Percentiles rank a stretch among this genome's conserved stretches.
These are phyloP conservation scores for Xylaria sp. DNA, from an alignment of 2,329 filamentous ascomycete species.

Conservation along the genomic window DNA sequence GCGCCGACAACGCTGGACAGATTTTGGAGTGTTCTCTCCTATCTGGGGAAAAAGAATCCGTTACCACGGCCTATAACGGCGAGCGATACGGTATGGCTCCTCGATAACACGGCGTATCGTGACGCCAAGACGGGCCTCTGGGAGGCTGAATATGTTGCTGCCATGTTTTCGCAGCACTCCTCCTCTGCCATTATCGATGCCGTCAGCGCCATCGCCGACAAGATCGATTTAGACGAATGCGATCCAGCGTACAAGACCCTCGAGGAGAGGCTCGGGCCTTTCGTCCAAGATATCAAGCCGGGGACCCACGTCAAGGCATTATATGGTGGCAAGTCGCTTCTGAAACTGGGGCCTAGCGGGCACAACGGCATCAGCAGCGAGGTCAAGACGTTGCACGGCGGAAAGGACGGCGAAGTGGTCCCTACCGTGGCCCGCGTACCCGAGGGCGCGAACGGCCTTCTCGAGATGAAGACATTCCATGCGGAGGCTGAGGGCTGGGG, in stretches of 20 bases:
- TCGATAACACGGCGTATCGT: slow-evolving; percentile 87
- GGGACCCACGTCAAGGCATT: slow-evolving; percentile 70
- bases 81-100: slow-evolving; percentile 80
- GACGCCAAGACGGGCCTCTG: slow-evolving; percentile 58
- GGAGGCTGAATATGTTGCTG: slow-evolving; percentile 83
- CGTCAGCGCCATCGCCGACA: slow-evolving; percentile 72
- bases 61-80: slow-evolving; percentile 64
- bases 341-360: slow-evolving; percentile 72
- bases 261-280: slow-evolving; percentile 72
- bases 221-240: slow-evolving; percentile 68
- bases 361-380: slow-evolving; percentile 75
- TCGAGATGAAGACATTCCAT: slow-evolving; percentile 73
- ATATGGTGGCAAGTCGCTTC: slow-evolving; percentile 52
- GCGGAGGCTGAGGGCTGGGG: slow-evolving; percentile 81
- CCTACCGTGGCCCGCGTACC: slow-evolving; percentile 58
- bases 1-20: slow-evolving; percentile 34
- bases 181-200: slow-evolving; percentile 70
- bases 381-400: slow-evolving; percentile 56
- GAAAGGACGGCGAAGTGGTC: slow-evolving; percentile 51
- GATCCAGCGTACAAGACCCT: slow-evolving; percentile 65
- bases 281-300: slow-evolving; percentile 76
- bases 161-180: slow-evolving; percentile 77
- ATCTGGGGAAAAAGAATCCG: slow-evolving; percentile 61
- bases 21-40: slow-evolving; percentile 52
- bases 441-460: slow-evolving; percentile 57